These are phyloP conservation scores for Aspergillus clavatus DNA, from an alignment of 2,329 filamentous ascomycete genomes.

Conservation along the genomic window DNA sequence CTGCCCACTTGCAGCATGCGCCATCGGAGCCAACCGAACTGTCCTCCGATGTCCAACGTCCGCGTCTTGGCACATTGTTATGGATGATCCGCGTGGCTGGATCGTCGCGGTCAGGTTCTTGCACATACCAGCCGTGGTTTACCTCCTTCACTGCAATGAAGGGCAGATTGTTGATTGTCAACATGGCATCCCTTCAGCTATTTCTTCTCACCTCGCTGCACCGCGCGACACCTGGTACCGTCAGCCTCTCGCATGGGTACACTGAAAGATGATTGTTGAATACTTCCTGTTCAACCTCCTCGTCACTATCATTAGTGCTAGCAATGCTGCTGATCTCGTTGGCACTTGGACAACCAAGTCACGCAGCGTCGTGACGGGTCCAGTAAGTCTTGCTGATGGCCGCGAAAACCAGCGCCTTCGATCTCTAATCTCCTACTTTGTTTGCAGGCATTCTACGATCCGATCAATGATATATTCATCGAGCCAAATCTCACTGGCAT, in stretches of 20 bases:
- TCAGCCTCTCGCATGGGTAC: neutral
- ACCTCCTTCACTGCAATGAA: conserved; percentile 9
- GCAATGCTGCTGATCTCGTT: conserved; percentile 49
- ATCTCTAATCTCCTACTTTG: conserved; percentile 2
- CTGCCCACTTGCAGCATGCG: too few species aligned
- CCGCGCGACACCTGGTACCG: conserved; percentile 4
- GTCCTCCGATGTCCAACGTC: neutral
- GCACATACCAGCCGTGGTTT: conserved; percentile 6
- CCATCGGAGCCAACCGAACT: neutral
- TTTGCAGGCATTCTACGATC: conserved; percentile 63
- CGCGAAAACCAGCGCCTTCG: neutral
- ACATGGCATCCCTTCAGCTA: conserved; percentile 2
- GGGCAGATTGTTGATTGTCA: neutral
- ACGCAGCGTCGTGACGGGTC: conserved; percentile 62
- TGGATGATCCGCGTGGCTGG: conserved; percentile 10
- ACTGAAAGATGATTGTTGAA: conserved; percentile 24
- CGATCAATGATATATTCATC: conserved; percentile 59
- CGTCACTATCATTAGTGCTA: conserved; percentile 35
- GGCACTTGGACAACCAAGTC: conserved; percentile 71
- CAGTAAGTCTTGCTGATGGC: conserved; percentile 47
- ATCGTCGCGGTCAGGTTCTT: neutral
- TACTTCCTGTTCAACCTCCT: conserved; percentile 35
- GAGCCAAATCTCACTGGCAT: conserved; percentile 65
- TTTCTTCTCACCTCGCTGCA: conserved; percentile 1
- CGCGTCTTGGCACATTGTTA: conserved; percentile 13